Evolutionary conservation across 768 basidiomycete species (phyloP).

Genomic region (Favolaschia claudopus): DNA sequence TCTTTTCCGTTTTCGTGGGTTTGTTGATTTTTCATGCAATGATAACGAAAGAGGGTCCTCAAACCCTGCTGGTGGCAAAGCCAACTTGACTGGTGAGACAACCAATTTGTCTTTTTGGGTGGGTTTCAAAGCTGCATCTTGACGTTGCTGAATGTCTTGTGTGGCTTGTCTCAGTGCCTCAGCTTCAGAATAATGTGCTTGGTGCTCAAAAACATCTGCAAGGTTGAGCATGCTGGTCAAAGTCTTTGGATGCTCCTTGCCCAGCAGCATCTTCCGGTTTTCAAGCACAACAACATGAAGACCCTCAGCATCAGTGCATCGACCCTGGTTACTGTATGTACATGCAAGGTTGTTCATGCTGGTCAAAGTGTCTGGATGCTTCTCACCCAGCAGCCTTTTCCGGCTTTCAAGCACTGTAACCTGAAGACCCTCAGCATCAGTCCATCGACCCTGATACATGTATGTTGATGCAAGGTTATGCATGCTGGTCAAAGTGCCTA

Average conservation of each 20-base stretch:
- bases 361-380: slow-evolving; percentile 14
- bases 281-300: neutral
- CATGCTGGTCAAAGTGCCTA: slow-evolving; percentile 4
- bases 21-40: too few relatives aligned
- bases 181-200: too few relatives aligned
- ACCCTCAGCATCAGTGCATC: neutral
- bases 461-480: slow-evolving; percentile 7
- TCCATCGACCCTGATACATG: neutral
- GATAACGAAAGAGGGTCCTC: too few relatives aligned
- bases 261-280: neutral
- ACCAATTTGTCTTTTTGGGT: too few relatives aligned
- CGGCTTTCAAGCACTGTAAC: neutral
- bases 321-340: neutral
- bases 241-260: slow-evolving; percentile 10
- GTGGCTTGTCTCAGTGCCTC: too few relatives aligned
- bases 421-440: slow-evolving; percentile 1
- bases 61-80: too few relatives aligned
- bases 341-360: slow-evolving; percentile 5
- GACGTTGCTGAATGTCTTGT: too few relatives aligned
- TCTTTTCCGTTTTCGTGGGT: too few relatives aligned
- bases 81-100: too few relatives aligned
- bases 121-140: too few relatives aligned
- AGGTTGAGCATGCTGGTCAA: neutral
- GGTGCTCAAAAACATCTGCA: too few relatives aligned
- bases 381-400: neutral